A percentile compares a stretch with the other conserved stretches of the same genome.
These are phyloP conservation scores for Aspergillus persii DNA, from an alignment of 2,329 filamentous ascomycete genomes.

Conservation along the genomic window DNA sequence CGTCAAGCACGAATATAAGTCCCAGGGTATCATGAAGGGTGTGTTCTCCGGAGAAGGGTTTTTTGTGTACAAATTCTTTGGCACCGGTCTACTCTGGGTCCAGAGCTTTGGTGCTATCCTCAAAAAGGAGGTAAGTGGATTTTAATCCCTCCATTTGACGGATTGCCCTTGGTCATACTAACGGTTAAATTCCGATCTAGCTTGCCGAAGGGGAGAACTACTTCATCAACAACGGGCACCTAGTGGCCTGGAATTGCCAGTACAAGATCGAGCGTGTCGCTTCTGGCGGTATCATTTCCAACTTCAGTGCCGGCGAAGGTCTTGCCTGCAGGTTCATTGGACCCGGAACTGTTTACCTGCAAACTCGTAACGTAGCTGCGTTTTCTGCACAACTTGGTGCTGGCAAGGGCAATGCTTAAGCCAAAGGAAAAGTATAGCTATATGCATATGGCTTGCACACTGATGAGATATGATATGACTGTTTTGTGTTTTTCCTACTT, in stretches of 20 bases:
- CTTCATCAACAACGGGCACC: slow-evolving; percentile 86
- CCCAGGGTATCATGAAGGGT: slow-evolving; percentile 80
- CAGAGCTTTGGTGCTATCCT: slow-evolving; percentile 94
- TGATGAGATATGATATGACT: too few relatives aligned
- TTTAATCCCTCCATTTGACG: too few relatives aligned
- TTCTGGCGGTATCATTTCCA: slow-evolving; percentile 90
- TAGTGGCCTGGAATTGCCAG: slow-evolving; percentile 96
- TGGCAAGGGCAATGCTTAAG: slow-evolving; percentile 30
- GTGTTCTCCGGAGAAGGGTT: slow-evolving; percentile 93
- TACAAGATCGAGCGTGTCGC: slow-evolving; percentile 88
- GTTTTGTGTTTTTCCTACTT: too few relatives aligned
- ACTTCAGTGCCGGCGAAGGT: slow-evolving; percentile 76
- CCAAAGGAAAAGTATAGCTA: too few relatives aligned
- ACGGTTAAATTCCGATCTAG: slow-evolving; percentile 18
- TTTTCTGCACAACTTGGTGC: slow-evolving; percentile 56
- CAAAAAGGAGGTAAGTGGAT: slow-evolving; percentile 73
- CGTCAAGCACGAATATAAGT: slow-evolving; percentile 83
- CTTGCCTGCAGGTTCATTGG: slow-evolving; percentile 91
- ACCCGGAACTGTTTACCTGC: slow-evolving; percentile 86
- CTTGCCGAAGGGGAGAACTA: slow-evolving; percentile 72
- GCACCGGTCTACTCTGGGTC: slow-evolving; percentile 80
- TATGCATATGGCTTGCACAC: too few relatives aligned
- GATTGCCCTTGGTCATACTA: slow-evolving; percentile 18
- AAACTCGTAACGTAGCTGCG: slow-evolving; percentile 78
- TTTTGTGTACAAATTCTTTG: slow-evolving; percentile 83